Conservation (phyloP, 2,329 filamentous ascomycete genomes). For the Byssochlamys sp. region DNA sequence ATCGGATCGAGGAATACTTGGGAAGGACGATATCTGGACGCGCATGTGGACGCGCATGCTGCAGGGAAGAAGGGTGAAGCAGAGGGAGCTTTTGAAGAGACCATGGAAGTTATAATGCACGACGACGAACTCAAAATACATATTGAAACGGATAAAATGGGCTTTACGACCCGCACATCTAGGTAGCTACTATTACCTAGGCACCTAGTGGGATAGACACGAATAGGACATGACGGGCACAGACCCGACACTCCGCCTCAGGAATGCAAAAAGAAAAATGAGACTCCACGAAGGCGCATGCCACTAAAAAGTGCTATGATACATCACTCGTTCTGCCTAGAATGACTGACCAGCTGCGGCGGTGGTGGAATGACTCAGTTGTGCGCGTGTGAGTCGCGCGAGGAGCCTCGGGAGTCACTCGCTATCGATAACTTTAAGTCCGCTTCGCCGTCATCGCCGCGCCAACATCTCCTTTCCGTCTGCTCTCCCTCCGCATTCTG, state of each 20-base stretch:
- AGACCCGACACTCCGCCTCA: neutral
- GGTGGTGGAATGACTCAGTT: neutral
- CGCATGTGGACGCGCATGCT: neutral
- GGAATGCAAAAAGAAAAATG: neutral
- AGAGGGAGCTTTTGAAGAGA: neutral
- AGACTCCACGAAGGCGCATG: neutral
- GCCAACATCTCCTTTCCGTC: conserved; percentile 2
- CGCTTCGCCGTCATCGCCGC: conserved; percentile 9
- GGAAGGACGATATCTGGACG: neutral
- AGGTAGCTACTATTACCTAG: neutral
- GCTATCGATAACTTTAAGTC: conserved; percentile 20
- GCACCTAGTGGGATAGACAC: neutral
- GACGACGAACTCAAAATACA: neutral
- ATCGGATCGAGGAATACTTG: neutral
- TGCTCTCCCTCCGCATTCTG: neutral
- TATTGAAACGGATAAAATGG: neutral
- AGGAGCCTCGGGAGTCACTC: conserved; percentile 10
- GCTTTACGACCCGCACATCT: neutral
- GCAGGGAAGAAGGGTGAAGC: neutral
- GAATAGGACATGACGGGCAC: neutral
- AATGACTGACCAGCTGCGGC: neutral
- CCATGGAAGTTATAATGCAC: neutral
- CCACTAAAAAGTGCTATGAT: neutral
- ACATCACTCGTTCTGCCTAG: neutral
- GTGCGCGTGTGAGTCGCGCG: neutral